Conservation (phyloP, 2,329 filamentous ascomycete species). For the Tolypocladium ovalisporum region DNA sequence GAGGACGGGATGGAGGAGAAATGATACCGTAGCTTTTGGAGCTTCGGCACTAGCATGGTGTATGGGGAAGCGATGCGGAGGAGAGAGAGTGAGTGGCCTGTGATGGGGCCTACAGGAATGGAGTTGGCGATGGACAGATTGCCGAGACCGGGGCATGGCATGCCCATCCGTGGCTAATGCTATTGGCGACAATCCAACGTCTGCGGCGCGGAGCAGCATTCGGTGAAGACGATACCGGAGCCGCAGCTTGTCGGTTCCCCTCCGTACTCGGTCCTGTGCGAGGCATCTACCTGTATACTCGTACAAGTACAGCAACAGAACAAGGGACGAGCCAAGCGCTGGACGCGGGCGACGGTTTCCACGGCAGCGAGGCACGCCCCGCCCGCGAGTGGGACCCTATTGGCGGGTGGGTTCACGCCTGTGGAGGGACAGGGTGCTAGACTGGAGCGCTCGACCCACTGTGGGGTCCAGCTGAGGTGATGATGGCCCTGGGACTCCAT, state of each 20-base stretch:
- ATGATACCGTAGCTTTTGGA: neutral
- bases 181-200: too few relatives aligned
- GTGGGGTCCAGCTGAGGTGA: neutral
- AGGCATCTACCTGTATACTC: too few relatives aligned
- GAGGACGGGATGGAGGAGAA: neutral
- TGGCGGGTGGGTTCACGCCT: neutral
- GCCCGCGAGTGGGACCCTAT: neutral
- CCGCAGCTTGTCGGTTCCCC: neutral
- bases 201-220: neutral
- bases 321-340: neutral
- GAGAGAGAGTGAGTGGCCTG: neutral
- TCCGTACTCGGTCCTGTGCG: too few relatives aligned
- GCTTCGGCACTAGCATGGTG: neutral
- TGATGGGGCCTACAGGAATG: neutral
- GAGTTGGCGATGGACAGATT: neutral
- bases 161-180: neutral
- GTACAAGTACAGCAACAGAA: neutral
- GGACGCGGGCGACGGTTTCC: neutral
- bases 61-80: neutral
- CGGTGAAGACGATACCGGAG: neutral
- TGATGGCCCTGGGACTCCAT: neutral
- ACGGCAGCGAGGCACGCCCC: neutral
- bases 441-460: neutral
- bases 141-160: neutral
- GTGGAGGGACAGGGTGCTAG: neutral